These are phyloP conservation scores for Arctium minus DNA, from an alignment of 129 eudicot genomes.

Conservation along the genomic window DNA sequence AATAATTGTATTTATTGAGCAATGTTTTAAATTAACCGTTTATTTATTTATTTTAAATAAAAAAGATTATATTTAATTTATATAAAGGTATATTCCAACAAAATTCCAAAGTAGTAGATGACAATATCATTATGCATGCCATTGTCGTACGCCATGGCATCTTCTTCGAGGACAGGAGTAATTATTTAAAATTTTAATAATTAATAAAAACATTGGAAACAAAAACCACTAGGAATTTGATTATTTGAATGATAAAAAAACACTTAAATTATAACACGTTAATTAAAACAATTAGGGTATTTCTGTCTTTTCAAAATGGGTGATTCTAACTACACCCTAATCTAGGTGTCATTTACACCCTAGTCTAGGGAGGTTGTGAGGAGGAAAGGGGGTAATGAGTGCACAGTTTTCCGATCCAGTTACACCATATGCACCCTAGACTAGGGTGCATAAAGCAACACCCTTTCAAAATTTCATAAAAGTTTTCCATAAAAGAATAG, in stretches of 20 bases:
- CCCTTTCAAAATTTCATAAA: neutral
- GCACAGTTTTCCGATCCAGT: too few relatives aligned
- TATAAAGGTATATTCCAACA: conserved; percentile 12
- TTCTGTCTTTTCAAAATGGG: neutral
- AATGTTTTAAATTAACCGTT: neutral
- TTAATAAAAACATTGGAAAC: neutral
- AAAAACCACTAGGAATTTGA: neutral
- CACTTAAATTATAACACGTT: neutral
- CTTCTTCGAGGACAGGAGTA: conserved; percentile 1
- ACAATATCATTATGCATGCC: conserved; percentile 21
- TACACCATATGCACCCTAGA: too few relatives aligned
- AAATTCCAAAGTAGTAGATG: conserved; percentile 19
- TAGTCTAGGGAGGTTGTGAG: too few relatives aligned
- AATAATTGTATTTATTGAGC: neutral
- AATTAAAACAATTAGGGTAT: neutral
- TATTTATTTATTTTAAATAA: neutral
- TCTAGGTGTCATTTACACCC: too few relatives aligned
- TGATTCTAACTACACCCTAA: too few relatives aligned
- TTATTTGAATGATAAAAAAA: neutral
- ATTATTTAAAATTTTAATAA: neutral
- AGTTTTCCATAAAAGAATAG: too few relatives aligned
- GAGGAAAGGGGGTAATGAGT: too few relatives aligned
- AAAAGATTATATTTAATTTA: neutral
- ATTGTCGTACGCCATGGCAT: conserved; percentile 24
- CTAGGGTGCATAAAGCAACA: too few relatives aligned